Evolutionary conservation across 2,329 filamentous ascomycete genomes (phyloP), one percentile per base, ranked within the genome.

Genomic region (Trichoderma lentiforme): DNA sequence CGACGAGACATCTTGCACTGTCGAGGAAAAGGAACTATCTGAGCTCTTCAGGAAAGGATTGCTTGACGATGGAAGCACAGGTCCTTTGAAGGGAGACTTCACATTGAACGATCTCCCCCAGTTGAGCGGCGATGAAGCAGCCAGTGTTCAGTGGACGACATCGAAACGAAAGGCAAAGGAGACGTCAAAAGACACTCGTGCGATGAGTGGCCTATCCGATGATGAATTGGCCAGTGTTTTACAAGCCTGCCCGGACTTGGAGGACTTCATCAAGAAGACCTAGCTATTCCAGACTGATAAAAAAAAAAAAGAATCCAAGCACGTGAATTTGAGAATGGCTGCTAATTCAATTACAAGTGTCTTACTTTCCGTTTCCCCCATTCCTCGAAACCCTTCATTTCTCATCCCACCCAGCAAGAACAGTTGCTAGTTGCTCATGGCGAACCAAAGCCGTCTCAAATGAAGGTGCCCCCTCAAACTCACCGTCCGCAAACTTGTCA

Each of bases 401-500:
- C 9, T 14, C 21, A 57, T 64, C 24, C 77, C 77, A 78, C 3
- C 62, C 61, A 18, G 67, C 68, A 1, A 82, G 64, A 1, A 82
- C 11, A 0, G 47, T 76, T 66, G 85, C 83, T 32, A 88, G 72
- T 78, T 87, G 81, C 75, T 82, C 78, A 76, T 87, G 86, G n/a
- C 86, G 80, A 74, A 77, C 77, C 4, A 86, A 74, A 0, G 86
- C 86, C 70, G 83, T 80, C 0, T 78, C 77, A 73, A 87, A 83
- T 0, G 80, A 81, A 21, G 72, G 70, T 73, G 80, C 57, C 0
- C 77, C 74, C 51, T 79, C 68, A 39, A 74, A 66, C 21, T 75
- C 34, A 15, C 75, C 78, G 1, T 77, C 74, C 8, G 86, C 86
- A 79, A 84, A 89, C 1, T 81, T 82, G 75, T 91, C 89, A 78